Evolutionary conservation across 192 early-diverging fungal genomes (phyloP), one percentile per base, ranked within the genome.

Genomic region (Kickxella alabastrina): DNA sequence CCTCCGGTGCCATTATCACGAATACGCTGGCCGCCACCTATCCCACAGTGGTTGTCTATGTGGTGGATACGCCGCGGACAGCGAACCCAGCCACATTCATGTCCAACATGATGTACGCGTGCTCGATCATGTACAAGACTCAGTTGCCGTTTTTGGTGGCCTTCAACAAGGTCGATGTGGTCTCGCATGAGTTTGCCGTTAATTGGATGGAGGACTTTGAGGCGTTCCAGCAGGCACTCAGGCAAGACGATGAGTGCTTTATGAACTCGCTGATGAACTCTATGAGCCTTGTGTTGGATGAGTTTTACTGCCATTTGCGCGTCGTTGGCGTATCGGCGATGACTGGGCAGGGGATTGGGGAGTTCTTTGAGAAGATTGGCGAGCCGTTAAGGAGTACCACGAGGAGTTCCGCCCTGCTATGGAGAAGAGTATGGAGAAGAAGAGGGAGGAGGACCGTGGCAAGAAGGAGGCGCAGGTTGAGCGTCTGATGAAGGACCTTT

Each of bases 201-300:
- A 81, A 92, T 37, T 98, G 95, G 95, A 95, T 98, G 95, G 83
- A 81, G 13, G 92, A 98, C 76, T 98, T 94, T 78, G 91, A 95
- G 65, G 69, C 69, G 22, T 98, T 94, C 77, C 95, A 98, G 72
- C 79, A 79, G 54, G 93, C 95, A 4, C 65, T 94, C 60, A 62
- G 77, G 46, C 36, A 50, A n/a, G 82, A 90, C 36, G 92, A 96
- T 44, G 83, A 82, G 21, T 77, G 80, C 10, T 98, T 94, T 69
- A 96, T 96, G 95, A 86, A 82, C 60, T 87, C 82, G 57, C 66
- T 98, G 40, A 91, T 96, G 79, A 87, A 87, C 68, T 90, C 87
- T 5, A 98, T 98, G 95, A 91, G 90, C 44, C 65, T 98, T 47
- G 93, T 96, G 2, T 71, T 98, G 49, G 95, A 98, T 59, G 95